Base-by-base conservation (phyloP, 148 eudicot genomes). In the Suaeda aralocaspica region DNA sequence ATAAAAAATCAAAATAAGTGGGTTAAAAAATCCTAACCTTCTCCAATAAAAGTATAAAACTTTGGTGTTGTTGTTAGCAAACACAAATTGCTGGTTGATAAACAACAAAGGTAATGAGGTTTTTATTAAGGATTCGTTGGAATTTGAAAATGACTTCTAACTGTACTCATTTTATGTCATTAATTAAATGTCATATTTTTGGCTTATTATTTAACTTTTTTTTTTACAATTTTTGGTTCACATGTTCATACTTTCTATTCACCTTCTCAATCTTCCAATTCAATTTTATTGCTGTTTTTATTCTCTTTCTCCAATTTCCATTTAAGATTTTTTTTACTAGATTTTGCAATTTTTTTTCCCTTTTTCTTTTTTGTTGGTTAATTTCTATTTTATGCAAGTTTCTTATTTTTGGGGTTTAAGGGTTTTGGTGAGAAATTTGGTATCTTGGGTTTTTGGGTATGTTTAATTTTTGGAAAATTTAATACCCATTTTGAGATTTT, bases 121-220 rank as follows among this genome's bases (percentile, higher is more conserved):
- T 46, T 19, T 12, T 62, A 19, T 19, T 60, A 11, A 28, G 63
- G 29, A 39, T 44, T 71, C 26, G 61, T 39, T 56, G 45, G 65
- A 72, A 56, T 53, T 31, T 41, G 80, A 77, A 66, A 77, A 66
- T 4, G 80, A 77, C 76, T 41, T 1, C 49, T 42, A 77, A 59
- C 80, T 71, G 80, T 66, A 59, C 75, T 53, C 26, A 29, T 15
- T 68, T 68, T 51, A 55, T 36, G 13, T 45, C 67, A 68, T 68
- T 60, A 29, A n/a, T n/a, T n/a, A n/a, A n/a, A 76, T 36, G 62
- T 62, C 69, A 39, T 26, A 36, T 48, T 55, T 69, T 21, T 58
- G 39, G n/a, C n/a, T n/a, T n/a, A n/a, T n/a, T n/a, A n/a, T n/a
- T n/a, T n/a, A n/a, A 61, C 71, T 39, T 19, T 69, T 56, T 44